phyloP scores from a whole-genome alignment of 73 alveolate species.

The Paramecium tetraurelia region DNA sequence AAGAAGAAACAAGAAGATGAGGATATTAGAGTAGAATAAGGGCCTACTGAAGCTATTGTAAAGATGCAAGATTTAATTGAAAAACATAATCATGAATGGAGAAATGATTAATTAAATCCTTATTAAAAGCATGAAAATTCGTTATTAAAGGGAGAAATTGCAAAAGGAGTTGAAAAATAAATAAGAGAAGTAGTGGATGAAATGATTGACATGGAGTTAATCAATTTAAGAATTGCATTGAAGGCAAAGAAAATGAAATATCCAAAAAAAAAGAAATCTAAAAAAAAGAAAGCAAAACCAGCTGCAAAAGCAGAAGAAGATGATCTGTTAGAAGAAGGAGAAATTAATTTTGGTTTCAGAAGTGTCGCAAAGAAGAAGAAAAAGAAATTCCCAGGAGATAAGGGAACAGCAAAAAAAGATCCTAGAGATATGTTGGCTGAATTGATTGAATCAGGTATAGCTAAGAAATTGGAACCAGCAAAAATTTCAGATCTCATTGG shows the following conservation, averaged over 20 bases:
- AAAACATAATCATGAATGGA: constrained; percentile 48
- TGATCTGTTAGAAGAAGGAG: constrained; percentile 1
- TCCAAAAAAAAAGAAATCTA: constrained; percentile 65
- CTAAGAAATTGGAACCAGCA: constrained; percentile 47
- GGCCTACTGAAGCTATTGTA: constrained; percentile 55
- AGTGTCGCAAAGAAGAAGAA: constrained; percentile 14
- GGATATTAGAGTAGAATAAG: constrained; percentile 50
- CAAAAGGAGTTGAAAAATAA: constrained; percentile 57
- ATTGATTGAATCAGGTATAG: constrained; percentile 56
- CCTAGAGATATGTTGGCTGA: constrained; percentile 81
- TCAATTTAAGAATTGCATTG: constrained; percentile 36
- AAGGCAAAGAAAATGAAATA: constrained; percentile 76
- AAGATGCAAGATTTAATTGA: constrained; percentile 47
- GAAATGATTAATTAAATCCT: background rate
- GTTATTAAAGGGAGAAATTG: constrained; percentile 12
- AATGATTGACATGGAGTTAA: constrained; percentile 62
- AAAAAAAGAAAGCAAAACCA: constrained; percentile 64
- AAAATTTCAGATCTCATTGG: constrained; percentile 50
- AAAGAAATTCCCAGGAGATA: constrained; percentile 63
- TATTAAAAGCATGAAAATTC: constrained; percentile 33
- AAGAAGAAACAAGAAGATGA: constrained; percentile 52
- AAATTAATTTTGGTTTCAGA: background rate
- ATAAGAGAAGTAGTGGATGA: constrained; percentile 53
- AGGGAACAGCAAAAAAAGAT: constrained; percentile 71
- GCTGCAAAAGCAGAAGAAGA: constrained; percentile 4